A percentile compares a stretch with the other conserved stretches of the same genome.
These are phyloP conservation scores for Ceratocystis lukuohia DNA, from an alignment of 2,329 filamentous ascomycete species.

Conservation along the genomic window DNA sequence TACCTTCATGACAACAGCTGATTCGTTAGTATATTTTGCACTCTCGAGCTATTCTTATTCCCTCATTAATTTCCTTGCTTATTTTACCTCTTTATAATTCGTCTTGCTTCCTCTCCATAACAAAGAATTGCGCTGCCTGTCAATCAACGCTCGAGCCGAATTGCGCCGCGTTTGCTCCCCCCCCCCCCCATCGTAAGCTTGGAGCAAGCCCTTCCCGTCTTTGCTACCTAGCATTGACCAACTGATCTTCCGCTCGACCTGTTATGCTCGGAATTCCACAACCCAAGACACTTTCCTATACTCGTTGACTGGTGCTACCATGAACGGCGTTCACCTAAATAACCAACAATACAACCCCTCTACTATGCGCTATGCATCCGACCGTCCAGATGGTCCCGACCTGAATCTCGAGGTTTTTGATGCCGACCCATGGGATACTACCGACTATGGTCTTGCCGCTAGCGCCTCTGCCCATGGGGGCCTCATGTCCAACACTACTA, in stretches of 20 bases:
- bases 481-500: background rate
- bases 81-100: background rate
- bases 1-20: background rate
- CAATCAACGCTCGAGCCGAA: constrained; percentile 6
- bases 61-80: background rate
- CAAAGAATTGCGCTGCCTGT: background rate
- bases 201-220: background rate
- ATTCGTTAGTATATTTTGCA: background rate
- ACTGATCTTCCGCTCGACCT: background rate
- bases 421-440: constrained; percentile 5
- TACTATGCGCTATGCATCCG: constrained; percentile 10
- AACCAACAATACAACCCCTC: constrained; percentile 3
- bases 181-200: background rate
- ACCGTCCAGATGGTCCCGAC: constrained; percentile 4
- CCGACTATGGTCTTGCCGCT: background rate
- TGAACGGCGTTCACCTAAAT: background rate
- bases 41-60: background rate
- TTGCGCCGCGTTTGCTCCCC: background rate
- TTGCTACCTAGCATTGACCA: background rate
- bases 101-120: background rate
- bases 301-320: background rate
- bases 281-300: constrained; percentile 12
- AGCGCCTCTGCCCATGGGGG: background rate
- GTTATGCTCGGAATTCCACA: constrained; percentile 11
- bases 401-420: constrained; percentile 8